phyloP scores from a whole-genome alignment of 202 grass and related monocot genomes.

The Saccharum hybrid region DNA sequence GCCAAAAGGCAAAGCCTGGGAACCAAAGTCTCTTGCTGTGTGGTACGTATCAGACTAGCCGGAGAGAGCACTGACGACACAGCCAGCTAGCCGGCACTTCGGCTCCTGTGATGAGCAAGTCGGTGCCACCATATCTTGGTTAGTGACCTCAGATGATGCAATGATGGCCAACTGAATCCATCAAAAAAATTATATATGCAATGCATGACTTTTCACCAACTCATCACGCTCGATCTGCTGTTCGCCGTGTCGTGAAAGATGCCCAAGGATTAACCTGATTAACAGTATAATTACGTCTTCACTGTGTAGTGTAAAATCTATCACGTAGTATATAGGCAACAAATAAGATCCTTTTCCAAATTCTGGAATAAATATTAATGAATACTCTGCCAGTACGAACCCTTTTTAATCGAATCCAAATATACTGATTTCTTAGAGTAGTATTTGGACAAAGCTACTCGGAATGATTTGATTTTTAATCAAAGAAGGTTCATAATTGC shows the following conservation, averaged over 20 bases:
- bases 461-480: no score
- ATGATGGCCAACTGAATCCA: neutral
- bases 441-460: no score
- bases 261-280: neutral
- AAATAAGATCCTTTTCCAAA: neutral
- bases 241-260: neutral
- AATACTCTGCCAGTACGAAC: no score
- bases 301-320: slow-evolving; percentile 21
- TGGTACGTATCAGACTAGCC: neutral
- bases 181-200: no score
- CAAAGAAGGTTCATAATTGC: no score
- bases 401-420: no score
- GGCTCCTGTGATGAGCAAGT: neutral
- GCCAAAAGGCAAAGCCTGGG: neutral
- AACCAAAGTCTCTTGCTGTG: neutral
- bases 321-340: neutral
- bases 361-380: neutral
- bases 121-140: slow-evolving; percentile 3
- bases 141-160: neutral
- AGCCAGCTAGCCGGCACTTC: slow-evolving; percentile 11
- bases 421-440: no score
- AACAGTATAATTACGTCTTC: no score
- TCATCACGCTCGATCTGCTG: neutral
- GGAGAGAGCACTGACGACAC: neutral
- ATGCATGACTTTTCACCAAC: no score